Base-by-base conservation (phyloP, 164 flowering plant genomes). In the Stephania japonica region DNA sequence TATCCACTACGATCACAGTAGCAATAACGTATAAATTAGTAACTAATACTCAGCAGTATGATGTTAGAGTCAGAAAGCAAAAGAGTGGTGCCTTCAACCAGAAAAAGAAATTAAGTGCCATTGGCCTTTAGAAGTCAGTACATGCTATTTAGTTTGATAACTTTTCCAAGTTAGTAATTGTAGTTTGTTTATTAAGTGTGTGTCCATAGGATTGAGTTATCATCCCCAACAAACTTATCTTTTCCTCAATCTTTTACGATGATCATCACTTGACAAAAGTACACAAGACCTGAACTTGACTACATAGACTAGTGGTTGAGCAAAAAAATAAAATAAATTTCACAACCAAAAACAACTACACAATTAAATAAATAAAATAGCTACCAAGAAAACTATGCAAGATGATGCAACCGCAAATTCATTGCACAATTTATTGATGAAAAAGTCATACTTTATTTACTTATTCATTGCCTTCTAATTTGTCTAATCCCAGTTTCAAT, bases 1-100 rank as follows among this genome's bases (percentile, higher is more conserved):
- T 79, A 92, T 69, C 87, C 87, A 66, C 97, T 92, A 89, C 81
- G 84, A 65, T 65, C 62, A 70, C 43, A 70, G 70, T 6, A 80
- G 61, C 73, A 24, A 75, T 13, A 76, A 64, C n/a, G 41, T 38
- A 18, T 25, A 24, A 50, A 24, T 47, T 69, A 6, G 21, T 49
- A 41, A n/a, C 24, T 21, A 59, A 59, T 21, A 59, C 16, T 21
- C 62, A 56, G 62, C 62, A 3, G 21, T 56, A 56, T 12, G 61
- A 13, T n/a, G 18, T 53, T 53, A 13, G 18, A 53, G 23, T 13
- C 53, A 50, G 61, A 24, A 64, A 24, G 27, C 27, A 64, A 23
- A 64, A 12, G n/a, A 43, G 24, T 21, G 14, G 26, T 47, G 14
- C 14, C 53, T 42, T 42, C 53, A 14, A 32, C 1, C 4, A 32